Percentiles rank a stretch among this genome's conserved stretches.
These are phyloP conservation scores for Acanthamoeba culbertsoni DNA, from an alignment of 208 protist species.

Conservation along the genomic window DNA sequence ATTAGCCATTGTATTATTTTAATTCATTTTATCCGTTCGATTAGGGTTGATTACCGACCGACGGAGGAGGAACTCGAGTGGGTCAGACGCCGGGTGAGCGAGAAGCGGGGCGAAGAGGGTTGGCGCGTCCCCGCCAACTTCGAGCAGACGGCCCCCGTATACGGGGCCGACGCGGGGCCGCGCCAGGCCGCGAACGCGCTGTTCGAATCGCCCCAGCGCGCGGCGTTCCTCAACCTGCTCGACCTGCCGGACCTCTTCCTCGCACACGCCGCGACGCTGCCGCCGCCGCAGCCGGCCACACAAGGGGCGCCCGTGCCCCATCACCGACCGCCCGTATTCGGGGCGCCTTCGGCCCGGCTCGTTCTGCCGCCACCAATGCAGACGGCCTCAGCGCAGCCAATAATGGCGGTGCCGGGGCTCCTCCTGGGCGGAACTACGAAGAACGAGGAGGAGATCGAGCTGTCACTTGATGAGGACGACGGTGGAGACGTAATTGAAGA, in stretches of 20 bases:
- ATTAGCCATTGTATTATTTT: background rate
- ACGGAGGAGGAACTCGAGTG: conserved; percentile 37
- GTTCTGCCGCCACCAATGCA: background rate
- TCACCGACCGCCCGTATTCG: background rate
- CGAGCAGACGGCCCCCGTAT: background rate
- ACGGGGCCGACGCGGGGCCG: background rate
- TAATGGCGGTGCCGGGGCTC: background rate
- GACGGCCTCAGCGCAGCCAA: background rate
- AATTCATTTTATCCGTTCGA: background rate
- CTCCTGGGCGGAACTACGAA: background rate
- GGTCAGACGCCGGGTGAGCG: background rate
- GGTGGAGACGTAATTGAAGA: background rate
- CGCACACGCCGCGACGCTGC: background rate
- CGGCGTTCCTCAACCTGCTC: background rate
- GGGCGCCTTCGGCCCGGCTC: background rate
- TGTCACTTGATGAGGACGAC: background rate
- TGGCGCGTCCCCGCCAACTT: conserved; percentile 23
- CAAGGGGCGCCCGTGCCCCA: background rate
- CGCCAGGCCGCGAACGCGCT: background rate
- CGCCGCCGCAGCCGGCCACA: background rate
- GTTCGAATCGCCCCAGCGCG: background rate
- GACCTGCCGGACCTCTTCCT: conserved; percentile 38
- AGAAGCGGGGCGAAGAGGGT: background rate
- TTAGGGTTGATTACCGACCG: background rate
- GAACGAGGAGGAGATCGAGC: conserved; percentile 31